phyloP scores from a whole-genome alignment of 2,329 filamentous ascomycete species.

The Fusarium nurragi region DNA sequence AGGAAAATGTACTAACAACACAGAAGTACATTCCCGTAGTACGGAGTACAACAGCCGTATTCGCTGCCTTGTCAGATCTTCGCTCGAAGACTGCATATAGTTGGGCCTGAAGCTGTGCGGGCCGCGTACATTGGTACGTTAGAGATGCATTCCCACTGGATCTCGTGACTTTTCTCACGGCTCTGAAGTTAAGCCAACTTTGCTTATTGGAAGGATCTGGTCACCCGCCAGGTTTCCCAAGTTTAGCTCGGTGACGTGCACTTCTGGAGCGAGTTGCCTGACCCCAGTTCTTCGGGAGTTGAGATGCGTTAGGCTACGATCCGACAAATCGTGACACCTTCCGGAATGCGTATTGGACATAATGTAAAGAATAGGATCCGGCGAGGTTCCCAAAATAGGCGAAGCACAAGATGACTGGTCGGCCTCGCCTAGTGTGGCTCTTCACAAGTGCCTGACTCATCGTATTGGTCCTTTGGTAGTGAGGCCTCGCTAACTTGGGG shows the following conservation, averaged over 20 bases:
- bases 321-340: constrained; percentile 14
- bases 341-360: constrained; percentile 27
- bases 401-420: constrained; percentile 23
- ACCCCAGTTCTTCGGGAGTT: constrained; percentile 15
- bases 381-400: constrained; percentile 5
- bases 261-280: constrained; percentile 24
- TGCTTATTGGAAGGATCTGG: constrained; percentile 21
- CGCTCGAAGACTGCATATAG: constrained; percentile 26
- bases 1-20: constrained; percentile 36
- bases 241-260: constrained; percentile 37
- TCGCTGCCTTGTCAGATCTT: constrained; percentile 21
- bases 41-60: neutral
- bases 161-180: constrained; percentile 41
- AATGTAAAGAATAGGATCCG: neutral
- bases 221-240: constrained; percentile 29
- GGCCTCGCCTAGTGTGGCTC: constrained; percentile 1
- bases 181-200: constrained; percentile 22
- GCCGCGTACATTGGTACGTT: constrained; percentile 4
- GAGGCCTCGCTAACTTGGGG: constrained; percentile 26
- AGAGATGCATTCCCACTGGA: constrained; percentile 11
- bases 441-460: constrained; percentile 32
- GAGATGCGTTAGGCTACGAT: constrained; percentile 30
- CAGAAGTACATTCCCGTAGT: constrained; percentile 1
- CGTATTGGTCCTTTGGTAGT: constrained; percentile 10
- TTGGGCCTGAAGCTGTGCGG: constrained; percentile 32